These are phyloP conservation scores for Puccinia novopanici DNA, from an alignment of 1,284 basidiomycete species.

Conservation along the genomic window DNA sequence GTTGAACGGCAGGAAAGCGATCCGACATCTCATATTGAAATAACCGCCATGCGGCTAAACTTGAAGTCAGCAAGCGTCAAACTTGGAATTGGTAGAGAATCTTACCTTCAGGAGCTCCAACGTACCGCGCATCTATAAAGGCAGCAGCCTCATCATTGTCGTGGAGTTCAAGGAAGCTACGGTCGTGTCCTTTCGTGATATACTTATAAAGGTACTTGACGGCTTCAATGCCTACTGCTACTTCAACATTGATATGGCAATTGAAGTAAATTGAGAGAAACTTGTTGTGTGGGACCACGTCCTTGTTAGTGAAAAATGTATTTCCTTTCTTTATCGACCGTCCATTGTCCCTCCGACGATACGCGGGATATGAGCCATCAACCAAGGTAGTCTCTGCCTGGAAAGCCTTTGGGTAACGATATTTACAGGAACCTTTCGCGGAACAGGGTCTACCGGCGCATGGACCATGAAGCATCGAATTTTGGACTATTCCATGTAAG, in stretches of 20 bases:
- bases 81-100: no score
- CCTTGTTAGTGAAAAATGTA: neutral
- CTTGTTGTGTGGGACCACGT: constrained; percentile 26
- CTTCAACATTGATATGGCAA: constrained; percentile 42
- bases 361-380: constrained; percentile 59
- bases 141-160: neutral
- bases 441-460: constrained; percentile 60
- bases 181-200: no score
- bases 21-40: constrained; percentile 8
- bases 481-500: constrained; percentile 59
- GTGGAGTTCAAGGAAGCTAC: neutral
- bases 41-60: neutral
- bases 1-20: constrained; percentile 11
- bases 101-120: constrained; percentile 30
- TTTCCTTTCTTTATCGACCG: neutral
- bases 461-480: constrained; percentile 64
- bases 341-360: neutral
- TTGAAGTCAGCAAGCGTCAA: no score
- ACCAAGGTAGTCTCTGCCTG: constrained; percentile 59
- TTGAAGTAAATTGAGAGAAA: neutral
- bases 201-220: no score
- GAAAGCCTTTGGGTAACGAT: constrained; percentile 62
- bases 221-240: constrained; percentile 20
- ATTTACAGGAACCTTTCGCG: constrained; percentile 62
- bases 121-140: constrained; percentile 19